A percentile compares a stretch with the other conserved stretches of the same genome.
These are phyloP conservation scores for Fusarium mangiferae DNA, from an alignment of 2,329 filamentous ascomycete species.

Conservation along the genomic window DNA sequence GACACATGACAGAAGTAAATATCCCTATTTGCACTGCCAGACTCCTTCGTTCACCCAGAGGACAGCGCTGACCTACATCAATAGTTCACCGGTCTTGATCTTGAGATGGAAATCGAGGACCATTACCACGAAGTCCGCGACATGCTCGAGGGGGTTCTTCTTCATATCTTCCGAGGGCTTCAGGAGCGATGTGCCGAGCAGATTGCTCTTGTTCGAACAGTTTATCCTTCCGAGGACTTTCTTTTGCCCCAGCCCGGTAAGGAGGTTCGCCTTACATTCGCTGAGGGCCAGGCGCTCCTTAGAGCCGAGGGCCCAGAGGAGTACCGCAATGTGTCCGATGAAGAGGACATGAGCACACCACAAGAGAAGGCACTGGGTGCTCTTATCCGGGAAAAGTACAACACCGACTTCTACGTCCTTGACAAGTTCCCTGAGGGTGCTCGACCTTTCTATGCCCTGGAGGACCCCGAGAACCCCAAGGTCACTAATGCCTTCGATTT, in stretches of 20 bases:
- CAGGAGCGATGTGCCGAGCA: constrained; percentile 73
- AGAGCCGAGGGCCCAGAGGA: constrained; percentile 77
- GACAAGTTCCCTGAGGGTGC: constrained; percentile 94
- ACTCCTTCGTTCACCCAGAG: not conserved
- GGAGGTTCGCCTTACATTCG: constrained; percentile 80
- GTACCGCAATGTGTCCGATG: constrained; percentile 74
- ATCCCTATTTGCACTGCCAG: constrained; percentile 8
- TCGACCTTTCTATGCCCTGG: constrained; percentile 92
- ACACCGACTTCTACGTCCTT: constrained; percentile 95
- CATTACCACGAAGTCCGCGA: constrained; percentile 78
- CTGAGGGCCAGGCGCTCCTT: constrained; percentile 80
- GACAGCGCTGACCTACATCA: constrained; percentile 8
- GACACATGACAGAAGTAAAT: constrained; percentile 80
- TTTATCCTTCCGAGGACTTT: constrained; percentile 83
- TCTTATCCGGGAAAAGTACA: constrained; percentile 87
- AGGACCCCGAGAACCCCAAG: constrained; percentile 70
- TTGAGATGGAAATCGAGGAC: constrained; percentile 89
- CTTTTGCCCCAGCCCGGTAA: constrained; percentile 79
- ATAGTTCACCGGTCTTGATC: constrained; percentile 84
- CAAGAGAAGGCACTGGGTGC: constrained; percentile 91
- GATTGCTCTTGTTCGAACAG: constrained; percentile 75
- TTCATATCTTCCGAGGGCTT: constrained; percentile 83
- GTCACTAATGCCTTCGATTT: constrained; percentile 81
- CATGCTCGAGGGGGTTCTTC: constrained; percentile 77
- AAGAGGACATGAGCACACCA: constrained; percentile 82